Evolutionary conservation across 768 basidiomycete genomes (phyloP).

Genomic region (Leucosporidium scottii): DNA sequence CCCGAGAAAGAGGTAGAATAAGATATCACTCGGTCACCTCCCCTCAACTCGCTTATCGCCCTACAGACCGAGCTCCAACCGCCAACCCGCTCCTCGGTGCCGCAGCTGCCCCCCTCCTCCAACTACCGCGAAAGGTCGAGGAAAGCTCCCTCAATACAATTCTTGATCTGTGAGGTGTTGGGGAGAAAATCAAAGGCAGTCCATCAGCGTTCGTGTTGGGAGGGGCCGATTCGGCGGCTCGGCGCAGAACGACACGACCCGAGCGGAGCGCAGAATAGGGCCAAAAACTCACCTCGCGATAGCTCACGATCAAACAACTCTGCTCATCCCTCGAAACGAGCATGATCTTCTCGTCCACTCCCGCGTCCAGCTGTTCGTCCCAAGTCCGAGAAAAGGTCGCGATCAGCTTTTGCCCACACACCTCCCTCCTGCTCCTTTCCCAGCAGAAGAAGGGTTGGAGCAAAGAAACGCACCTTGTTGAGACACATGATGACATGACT

Average conservation of each 20-base stretch:
- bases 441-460: neutral
- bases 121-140: constrained; percentile 24
- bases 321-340: constrained; percentile 91
- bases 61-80: too few species aligned
- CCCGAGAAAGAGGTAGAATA: too few species aligned
- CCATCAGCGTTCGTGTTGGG: neutral
- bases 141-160: constrained; percentile 35
- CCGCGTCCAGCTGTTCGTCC: constrained; percentile 69
- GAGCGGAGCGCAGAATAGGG: neutral
- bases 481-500: constrained; percentile 84
- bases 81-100: too few species aligned
- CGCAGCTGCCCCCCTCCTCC: too few species aligned
- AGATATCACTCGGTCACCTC: too few species aligned
- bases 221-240: neutral
- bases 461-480: constrained; percentile 62
- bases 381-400: neutral
- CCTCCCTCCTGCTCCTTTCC: neutral
- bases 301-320: constrained; percentile 39
- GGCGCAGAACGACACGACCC: neutral
- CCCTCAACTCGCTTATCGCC: too few species aligned
- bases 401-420: neutral
- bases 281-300: constrained; percentile 24
- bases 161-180: constrained; percentile 31
- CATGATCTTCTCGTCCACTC: constrained; percentile 90
- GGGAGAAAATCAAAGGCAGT: too few species aligned